Evolutionary conservation across 1,284 basidiomycete species (phyloP), one percentile per base, ranked within the genome.

Genomic region (Trichosporon asahii): DNA sequence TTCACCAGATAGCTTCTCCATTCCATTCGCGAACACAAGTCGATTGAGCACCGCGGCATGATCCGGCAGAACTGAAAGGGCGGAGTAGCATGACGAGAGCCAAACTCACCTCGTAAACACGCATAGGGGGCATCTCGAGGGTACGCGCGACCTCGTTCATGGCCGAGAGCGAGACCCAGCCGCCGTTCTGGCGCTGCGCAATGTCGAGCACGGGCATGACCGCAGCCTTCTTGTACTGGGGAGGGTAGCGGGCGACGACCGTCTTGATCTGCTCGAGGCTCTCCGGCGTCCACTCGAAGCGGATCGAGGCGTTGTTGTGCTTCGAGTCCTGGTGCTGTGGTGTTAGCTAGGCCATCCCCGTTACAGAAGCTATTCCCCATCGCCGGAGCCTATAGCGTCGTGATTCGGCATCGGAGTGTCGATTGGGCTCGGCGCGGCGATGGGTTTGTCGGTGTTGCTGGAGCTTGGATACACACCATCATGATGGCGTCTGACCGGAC

Each of bases 61-160:
- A 5, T n/a, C 27, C 27, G n/a, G 2, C 29, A 21, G 2, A 4
- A 18, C 29, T 8, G 29, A 60, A 27, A 11, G 6, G 21, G 33
- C 35, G 14, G 9, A 14, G 11, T 18, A 12, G 14, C 27, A n/a
- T 31, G 57, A 29, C 57, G 9, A 21, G 9, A 21, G 60, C 12
- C 18, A n/a, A n/a, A 74, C 79, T 73, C 76, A 79, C 79, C 85
- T 99, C 97, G 84, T 99, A 99, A 6, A 99, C 97, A 21, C 96
- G 90, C 97, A 99, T 99, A 68, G 94, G 93, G 8, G 93, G 93
- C 90, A 99, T 93, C 79, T 93, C 94, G 67, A 99, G 87, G 46
- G 96, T 85, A 74, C 91, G 90, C 1, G 96, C 96, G 64, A 99
- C 91, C 78, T 95, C 93, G 85, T 99, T 98, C 96, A 99, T 99